Conservation (phyloP, 768 basidiomycete genomes). For the Russula emetica region DNA sequence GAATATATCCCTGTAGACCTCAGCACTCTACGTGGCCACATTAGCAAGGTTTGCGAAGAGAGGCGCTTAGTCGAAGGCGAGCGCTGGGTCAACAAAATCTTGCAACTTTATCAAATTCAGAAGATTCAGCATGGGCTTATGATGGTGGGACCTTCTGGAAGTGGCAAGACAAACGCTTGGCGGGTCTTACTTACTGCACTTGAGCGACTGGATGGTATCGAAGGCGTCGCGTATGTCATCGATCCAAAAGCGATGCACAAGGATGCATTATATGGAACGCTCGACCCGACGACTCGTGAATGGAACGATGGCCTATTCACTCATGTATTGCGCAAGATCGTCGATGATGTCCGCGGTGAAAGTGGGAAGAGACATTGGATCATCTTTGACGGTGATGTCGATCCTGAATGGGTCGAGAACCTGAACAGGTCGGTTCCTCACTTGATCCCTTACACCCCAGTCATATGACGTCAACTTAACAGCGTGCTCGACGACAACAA, state of each 20-base stretch:
- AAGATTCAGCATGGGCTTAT: conserved; percentile 99
- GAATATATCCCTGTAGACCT: conserved; percentile 88
- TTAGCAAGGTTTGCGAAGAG: conserved; percentile 81
- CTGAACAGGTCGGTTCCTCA: conserved; percentile 73
- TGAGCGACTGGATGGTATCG: conserved; percentile 84
- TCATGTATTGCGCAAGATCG: conserved; percentile 94
- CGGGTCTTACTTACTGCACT: conserved; percentile 86
- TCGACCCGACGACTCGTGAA: conserved; percentile 95
- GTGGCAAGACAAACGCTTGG: conserved; percentile 97
- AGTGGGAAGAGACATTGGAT: conserved; percentile 98
- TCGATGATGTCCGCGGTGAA: conserved; percentile 97
- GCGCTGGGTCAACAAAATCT: conserved; percentile 89
- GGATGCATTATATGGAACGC: conserved; percentile 93
- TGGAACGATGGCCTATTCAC: conserved; percentile 99
- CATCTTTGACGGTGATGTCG: conserved; percentile 98
- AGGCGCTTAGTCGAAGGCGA: conserved; percentile 82
- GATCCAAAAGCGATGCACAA: conserved; percentile 99
- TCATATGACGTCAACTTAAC: conserved; percentile 13
- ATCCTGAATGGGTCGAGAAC: conserved; percentile 99
- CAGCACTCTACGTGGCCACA: conserved; percentile 78
- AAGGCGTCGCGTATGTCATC: conserved; percentile 94
- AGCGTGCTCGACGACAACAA: conserved; percentile 99
- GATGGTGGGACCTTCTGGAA: conserved; percentile 99
- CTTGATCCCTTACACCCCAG: not conserved
- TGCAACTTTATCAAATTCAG: conserved; percentile 98